Percentiles rank a stretch among this genome's conserved stretches.
Evolutionary conservation across 768 basidiomycete species (phyloP).

Genomic region (Pleurotus citrinopileatus): DNA sequence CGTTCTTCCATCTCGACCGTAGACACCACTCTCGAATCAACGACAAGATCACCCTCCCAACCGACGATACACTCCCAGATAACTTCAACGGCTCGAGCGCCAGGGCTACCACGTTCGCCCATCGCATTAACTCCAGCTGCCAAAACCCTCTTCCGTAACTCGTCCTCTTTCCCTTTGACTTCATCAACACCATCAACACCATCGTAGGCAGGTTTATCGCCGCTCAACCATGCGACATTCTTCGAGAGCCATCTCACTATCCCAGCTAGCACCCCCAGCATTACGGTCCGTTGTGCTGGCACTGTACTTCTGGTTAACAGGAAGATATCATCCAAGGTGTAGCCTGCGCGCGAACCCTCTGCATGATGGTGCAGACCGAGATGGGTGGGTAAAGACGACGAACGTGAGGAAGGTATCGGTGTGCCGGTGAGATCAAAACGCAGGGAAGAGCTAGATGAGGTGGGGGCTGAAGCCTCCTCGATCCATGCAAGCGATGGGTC

Average conservation of each 20-base stretch:
- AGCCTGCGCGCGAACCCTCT: constrained; percentile 75
- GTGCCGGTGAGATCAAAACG: constrained; percentile 80
- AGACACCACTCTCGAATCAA: constrained; percentile 28
- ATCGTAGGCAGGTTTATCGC: constrained; percentile 9
- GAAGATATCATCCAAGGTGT: constrained; percentile 85
- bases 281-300: constrained; percentile 77
- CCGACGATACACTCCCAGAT: constrained; percentile 71
- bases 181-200: constrained; percentile 34
- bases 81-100: constrained; percentile 65
- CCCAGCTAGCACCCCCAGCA: constrained; percentile 69
- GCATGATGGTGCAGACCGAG: constrained; percentile 92
- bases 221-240: constrained; percentile 25
- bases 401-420: constrained; percentile 55
- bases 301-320: constrained; percentile 78
- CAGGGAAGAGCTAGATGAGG: constrained; percentile 34
- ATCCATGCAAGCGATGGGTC: constrained; percentile 87
- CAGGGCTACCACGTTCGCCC: constrained; percentile 62
- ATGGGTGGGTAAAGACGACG: constrained; percentile 69
- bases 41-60: constrained; percentile 41
- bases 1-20: constrained; percentile 45
- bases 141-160: constrained; percentile 60
- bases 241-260: constrained; percentile 32
- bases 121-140: constrained; percentile 68
- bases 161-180: constrained; percentile 35
- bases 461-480: constrained; percentile 27